Percentiles rank a stretch among this genome's conserved stretches.
Conservation (phyloP, 768 basidiomycete genomes). For the Tylopilus sp. region DNA sequence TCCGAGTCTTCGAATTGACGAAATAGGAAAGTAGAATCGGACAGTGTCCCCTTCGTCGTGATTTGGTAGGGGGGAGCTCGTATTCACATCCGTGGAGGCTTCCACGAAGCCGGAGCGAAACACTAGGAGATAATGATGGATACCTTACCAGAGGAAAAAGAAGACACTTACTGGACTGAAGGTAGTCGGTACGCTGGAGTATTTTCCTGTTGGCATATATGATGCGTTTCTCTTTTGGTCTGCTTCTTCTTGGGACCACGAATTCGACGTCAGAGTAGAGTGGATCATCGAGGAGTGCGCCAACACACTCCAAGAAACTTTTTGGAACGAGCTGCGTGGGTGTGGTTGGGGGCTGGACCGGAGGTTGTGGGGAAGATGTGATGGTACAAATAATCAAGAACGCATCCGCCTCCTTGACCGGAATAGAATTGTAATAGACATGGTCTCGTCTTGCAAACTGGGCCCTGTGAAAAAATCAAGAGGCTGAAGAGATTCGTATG, state of each 20-base stretch:
- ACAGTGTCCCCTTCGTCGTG: slow-evolving; percentile 43
- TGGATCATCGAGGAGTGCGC: slow-evolving; percentile 74
- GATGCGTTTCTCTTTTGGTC: slow-evolving; percentile 34
- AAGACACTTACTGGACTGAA: slow-evolving; percentile 54
- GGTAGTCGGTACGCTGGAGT: slow-evolving; percentile 72
- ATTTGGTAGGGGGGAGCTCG: slow-evolving; percentile 19
- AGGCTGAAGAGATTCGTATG: neutral
- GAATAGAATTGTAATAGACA: slow-evolving; percentile 56
- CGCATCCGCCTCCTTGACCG: slow-evolving; percentile 57
- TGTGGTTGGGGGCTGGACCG: slow-evolving; percentile 40
- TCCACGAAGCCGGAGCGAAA: slow-evolving; percentile 71
- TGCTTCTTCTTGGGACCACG: slow-evolving; percentile 51
- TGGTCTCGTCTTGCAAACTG: slow-evolving; percentile 76
- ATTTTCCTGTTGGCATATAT: slow-evolving; percentile 73
- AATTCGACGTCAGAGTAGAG: slow-evolving; percentile 84
- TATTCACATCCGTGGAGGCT: slow-evolving; percentile 36
- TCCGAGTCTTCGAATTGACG: slow-evolving; percentile 49
- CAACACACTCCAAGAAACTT: slow-evolving; percentile 66
- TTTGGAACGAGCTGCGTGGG: slow-evolving; percentile 60
- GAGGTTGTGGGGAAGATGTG: slow-evolving; percentile 58
- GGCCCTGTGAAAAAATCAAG: slow-evolving; percentile 44
- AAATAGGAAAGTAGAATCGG: slow-evolving; percentile 42
- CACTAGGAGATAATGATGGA: slow-evolving; percentile 45
- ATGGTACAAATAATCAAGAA: slow-evolving; percentile 79
- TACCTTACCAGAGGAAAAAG: neutral